Evolutionary conservation across 805 yeast genomes (phyloP).

Genomic region (Candida corydali): DNA sequence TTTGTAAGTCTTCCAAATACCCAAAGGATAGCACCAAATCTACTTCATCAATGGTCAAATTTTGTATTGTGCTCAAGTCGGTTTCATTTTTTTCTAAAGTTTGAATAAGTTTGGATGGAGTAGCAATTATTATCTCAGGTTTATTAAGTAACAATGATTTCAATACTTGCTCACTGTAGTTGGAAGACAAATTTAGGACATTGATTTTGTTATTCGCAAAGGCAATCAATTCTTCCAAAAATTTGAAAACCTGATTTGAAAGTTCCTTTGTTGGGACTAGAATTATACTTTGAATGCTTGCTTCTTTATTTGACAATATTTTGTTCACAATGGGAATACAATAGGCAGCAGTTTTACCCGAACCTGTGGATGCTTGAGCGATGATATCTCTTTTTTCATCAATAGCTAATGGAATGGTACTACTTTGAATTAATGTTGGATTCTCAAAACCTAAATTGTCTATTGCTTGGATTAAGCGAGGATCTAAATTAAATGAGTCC

Average conservation of each 20-base stretch:
- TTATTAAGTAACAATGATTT: slow-evolving; percentile 63
- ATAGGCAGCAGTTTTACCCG: slow-evolving; percentile 94
- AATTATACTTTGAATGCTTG: slow-evolving; percentile 54
- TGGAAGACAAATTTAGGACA: slow-evolving; percentile 63
- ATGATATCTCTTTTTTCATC: slow-evolving; percentile 88
- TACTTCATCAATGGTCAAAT: slow-evolving; percentile 89
- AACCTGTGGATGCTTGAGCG: slow-evolving; percentile 92
- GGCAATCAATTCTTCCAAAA: slow-evolving; percentile 61
- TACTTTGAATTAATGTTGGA: slow-evolving; percentile 89
- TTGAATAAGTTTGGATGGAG: slow-evolving; percentile 74
- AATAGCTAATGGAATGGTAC: slow-evolving; percentile 87
- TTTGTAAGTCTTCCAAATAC: slow-evolving; percentile 76
- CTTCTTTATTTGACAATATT: slow-evolving; percentile 38
- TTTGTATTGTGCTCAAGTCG: slow-evolving; percentile 54
- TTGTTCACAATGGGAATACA: slow-evolving; percentile 81
- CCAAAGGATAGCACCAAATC: slow-evolving; percentile 89
- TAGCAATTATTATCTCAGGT: slow-evolving; percentile 81
- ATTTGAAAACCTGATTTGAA: slow-evolving; percentile 75
- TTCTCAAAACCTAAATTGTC: slow-evolving; percentile 72
- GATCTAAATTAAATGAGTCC: slow-evolving; percentile 75
- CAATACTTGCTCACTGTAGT: slow-evolving; percentile 65
- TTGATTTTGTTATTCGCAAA: slow-evolving; percentile 68
- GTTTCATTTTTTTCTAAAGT: slow-evolving; percentile 47
- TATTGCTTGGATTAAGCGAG: slow-evolving; percentile 80
- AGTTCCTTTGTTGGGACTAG: slow-evolving; percentile 93